phyloP scores from a whole-genome alignment of 441 rosid species.

The Pelargonium fulgidum region DNA sequence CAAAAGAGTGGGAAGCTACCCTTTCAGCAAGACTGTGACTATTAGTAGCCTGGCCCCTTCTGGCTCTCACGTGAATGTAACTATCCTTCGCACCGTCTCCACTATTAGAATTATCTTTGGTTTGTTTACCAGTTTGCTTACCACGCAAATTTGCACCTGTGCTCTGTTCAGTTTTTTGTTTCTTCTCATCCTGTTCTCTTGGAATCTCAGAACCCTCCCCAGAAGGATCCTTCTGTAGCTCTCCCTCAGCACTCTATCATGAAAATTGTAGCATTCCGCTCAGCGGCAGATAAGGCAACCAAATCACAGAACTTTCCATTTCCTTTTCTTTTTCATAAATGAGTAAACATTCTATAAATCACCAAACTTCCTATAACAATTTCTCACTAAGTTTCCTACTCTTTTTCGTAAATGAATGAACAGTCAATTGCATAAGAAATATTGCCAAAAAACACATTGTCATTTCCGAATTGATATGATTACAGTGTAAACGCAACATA shows the following conservation, averaged over 20 bases:
- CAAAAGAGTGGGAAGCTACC: constrained; percentile 33
- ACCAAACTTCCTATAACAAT: too few species aligned
- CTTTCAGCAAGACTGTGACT: constrained; percentile 96
- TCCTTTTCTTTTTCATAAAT: neutral
- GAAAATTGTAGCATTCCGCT: constrained; percentile 14
- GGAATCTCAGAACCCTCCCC: constrained; percentile 35
- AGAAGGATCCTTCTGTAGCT: constrained; percentile 39
- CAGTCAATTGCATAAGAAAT: too few species aligned
- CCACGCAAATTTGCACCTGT: constrained; percentile 34
- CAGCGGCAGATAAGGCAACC: too few species aligned
- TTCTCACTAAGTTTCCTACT: too few species aligned
- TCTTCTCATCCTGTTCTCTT: constrained; percentile 54
- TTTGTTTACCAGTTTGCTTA: constrained; percentile 46
- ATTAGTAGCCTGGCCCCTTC: constrained; percentile 91
- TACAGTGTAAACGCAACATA: constrained; percentile 15
- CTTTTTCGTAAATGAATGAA: too few species aligned
- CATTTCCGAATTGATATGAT: constrained; percentile 1
- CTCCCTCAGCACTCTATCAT: constrained; percentile 50
- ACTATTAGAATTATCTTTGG: constrained; percentile 54
- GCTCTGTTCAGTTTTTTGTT: constrained; percentile 42
- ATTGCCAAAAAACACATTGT: neutral
- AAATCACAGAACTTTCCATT: neutral
- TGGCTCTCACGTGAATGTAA: constrained; percentile 86
- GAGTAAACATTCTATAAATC: neutral
- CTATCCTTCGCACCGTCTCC: constrained; percentile 66